Evolutionary conservation across 176 grass and related monocot species (phyloP).

Genomic region (Eragrostis curvula): DNA sequence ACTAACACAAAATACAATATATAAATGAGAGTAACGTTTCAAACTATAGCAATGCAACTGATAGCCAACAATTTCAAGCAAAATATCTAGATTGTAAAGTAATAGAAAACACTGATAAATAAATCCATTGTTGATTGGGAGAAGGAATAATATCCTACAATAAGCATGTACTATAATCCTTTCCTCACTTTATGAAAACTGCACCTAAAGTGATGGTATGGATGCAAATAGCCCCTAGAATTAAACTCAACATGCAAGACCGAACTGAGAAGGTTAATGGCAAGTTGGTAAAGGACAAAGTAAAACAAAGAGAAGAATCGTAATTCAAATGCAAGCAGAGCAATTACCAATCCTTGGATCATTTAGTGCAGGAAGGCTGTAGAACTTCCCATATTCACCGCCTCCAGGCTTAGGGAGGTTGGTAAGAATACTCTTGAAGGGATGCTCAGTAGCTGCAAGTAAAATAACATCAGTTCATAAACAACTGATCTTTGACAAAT

Average conservation of each 20-base stretch:
- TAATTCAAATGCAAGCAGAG: conserved; percentile 12
- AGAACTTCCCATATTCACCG: conserved; percentile 93
- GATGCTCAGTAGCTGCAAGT: conserved; percentile 68
- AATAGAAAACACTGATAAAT: not conserved
- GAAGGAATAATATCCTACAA: not conserved
- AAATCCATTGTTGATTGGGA: not conserved
- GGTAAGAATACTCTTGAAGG: conserved; percentile 72
- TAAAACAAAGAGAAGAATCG: not conserved
- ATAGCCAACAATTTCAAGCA: conserved; percentile 2
- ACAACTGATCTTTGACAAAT: conserved; percentile 2
- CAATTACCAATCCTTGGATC: conserved; percentile 87
- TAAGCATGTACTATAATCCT: not conserved
- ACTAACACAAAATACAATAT: not conserved
- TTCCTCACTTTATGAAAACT: not conserved
- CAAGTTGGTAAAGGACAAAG: not conserved
- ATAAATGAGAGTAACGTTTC: not conserved
- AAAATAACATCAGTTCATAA: conserved; percentile 11
- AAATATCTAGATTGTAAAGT: not conserved
- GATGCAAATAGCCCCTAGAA: conserved; percentile 3
- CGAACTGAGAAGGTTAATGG: not conserved
- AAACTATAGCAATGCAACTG: conserved; percentile 17
- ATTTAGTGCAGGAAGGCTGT: conserved; percentile 75
- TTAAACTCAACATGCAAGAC: not conserved
- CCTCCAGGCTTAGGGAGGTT: conserved; percentile 80
- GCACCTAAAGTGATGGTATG: no score